Percentiles rank a stretch among this genome's conserved stretches.
phyloP scores from a whole-genome alignment of 805 yeast genomes.

The Candida namnaoensis region DNA sequence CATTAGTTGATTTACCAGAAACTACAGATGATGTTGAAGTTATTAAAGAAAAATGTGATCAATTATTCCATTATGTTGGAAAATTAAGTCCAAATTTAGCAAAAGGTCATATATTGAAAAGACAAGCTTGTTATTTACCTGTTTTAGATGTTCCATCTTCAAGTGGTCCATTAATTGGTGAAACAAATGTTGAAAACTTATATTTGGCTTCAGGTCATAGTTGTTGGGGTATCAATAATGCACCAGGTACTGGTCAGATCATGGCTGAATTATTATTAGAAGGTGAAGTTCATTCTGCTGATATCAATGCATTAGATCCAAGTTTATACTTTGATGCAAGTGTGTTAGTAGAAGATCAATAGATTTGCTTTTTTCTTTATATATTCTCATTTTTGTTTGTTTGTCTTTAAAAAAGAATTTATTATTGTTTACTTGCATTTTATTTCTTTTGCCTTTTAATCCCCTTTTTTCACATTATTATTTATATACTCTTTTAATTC shows the following conservation, averaged over 20 bases:
- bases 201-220: constrained; percentile 89
- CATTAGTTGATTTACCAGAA: constrained; percentile 84
- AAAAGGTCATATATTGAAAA: constrained; percentile 65
- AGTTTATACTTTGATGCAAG: constrained; percentile 76
- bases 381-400: neutral
- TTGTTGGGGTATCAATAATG: constrained; percentile 98
- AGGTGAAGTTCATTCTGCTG: constrained; percentile 72
- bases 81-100: constrained; percentile 61
- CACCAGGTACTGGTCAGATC: constrained; percentile 93
- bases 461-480: no score
- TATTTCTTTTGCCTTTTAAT: no score
- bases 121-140: constrained; percentile 95
- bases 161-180: constrained; percentile 91
- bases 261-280: constrained; percentile 83
- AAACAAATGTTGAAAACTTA: constrained; percentile 75
- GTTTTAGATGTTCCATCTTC: constrained; percentile 88
- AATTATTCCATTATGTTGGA: constrained; percentile 73
- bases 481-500: no score
- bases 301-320: constrained; percentile 79
- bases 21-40: constrained; percentile 92
- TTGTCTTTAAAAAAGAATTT: no score
- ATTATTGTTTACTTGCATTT: neutral
- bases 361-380: neutral
- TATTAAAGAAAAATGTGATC: constrained; percentile 80
- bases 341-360: constrained; percentile 14